A percentile compares a stretch with the other conserved stretches of the same genome.
These are phyloP conservation scores for Thelonectria blattea DNA, from an alignment of 2,329 filamentous ascomycete genomes.

Conservation along the genomic window DNA sequence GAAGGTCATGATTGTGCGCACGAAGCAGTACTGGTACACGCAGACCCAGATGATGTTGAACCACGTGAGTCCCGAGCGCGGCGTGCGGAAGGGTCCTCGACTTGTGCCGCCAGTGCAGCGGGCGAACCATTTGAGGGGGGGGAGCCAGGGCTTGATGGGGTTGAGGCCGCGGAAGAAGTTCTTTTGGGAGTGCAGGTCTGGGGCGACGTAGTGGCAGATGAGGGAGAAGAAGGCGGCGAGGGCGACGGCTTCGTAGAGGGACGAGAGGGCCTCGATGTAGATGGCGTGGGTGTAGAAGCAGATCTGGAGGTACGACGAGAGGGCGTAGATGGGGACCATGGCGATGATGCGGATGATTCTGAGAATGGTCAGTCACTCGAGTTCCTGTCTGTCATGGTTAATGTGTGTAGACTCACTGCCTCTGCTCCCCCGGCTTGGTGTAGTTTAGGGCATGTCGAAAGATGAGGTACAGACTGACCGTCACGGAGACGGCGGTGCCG, in stretches of 20 bases:
- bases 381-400: neutral
- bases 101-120: constrained; percentile 70
- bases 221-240: constrained; percentile 87
- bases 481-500: constrained; percentile 56
- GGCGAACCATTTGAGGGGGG: constrained; percentile 73
- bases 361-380: neutral
- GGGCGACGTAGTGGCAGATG: constrained; percentile 80
- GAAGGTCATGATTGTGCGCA: constrained; percentile 81
- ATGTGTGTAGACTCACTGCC: constrained; percentile 51
- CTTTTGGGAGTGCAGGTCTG: constrained; percentile 80
- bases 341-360: constrained; percentile 87
- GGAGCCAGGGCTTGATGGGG: constrained; percentile 74
- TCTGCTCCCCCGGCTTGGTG: constrained; percentile 65
- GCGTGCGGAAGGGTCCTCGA: constrained; percentile 72
- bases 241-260: constrained; percentile 89
- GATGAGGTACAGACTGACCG: constrained; percentile 62
- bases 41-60: constrained; percentile 87
- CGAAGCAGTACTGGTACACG: constrained; percentile 86
- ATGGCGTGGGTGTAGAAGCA: constrained; percentile 77
- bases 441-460: constrained; percentile 66
- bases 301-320: constrained; percentile 75
- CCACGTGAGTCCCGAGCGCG: constrained; percentile 83
- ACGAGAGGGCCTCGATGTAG: constrained; percentile 80
- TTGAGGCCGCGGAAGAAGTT: constrained; percentile 75
- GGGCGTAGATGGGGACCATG: constrained; percentile 84